Base-by-base conservation (phyloP, 1,284 basidiomycete species). In the Leccinum glutinopallens region DNA sequence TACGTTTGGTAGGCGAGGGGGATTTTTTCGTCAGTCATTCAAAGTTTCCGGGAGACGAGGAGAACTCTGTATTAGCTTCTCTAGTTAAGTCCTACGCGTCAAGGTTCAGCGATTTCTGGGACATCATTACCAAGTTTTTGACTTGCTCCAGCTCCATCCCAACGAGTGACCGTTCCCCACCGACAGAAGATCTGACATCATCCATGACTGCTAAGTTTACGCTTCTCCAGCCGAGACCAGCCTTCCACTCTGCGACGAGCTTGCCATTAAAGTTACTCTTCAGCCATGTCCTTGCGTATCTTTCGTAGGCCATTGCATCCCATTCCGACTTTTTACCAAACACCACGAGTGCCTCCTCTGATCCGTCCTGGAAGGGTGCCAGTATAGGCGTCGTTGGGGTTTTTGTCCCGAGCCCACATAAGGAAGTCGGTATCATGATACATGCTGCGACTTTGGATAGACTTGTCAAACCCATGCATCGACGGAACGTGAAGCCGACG, bases 301-400 rank as follows among this genome's bases (percentile, higher is more conserved):
- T 76, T 49, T 76, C 75, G 25, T 69, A 66, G 4, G 75, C 67
- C 29, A 82, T 65, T 25, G 73, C 73, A 41, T 85, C 81, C 68
- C 82, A 83, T 66, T 83, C 81, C 17, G 79, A 74, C 68, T 80
- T 80, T 71, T 85, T 86, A 7, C 80, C 79, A 69, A 90, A 91
- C 69, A 78, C 78, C 17, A 73, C 71, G 19, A 90, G 78, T 0
- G 86, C 86, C 39, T 82, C 81, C 60, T 81, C 77, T 22, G 76
- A 74, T 41, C 77, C 71, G 25, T 68, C 56, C 60, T 61, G 46
- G 53, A 65, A 15, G 33, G 46, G 41, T 49, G 22, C n/a, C n/a
- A 66, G 62, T 25, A 60, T 57, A 17, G 66, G 41, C 60, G 37
- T 17, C 1, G 60, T 19, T 2, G 67, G 61, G 0, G 25, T 60